Percentiles rank a stretch among this genome's conserved stretches.
These are phyloP conservation scores for Phytophthora cryptogea DNA, from an alignment of 352 stramenopile species.

Conservation along the genomic window DNA sequence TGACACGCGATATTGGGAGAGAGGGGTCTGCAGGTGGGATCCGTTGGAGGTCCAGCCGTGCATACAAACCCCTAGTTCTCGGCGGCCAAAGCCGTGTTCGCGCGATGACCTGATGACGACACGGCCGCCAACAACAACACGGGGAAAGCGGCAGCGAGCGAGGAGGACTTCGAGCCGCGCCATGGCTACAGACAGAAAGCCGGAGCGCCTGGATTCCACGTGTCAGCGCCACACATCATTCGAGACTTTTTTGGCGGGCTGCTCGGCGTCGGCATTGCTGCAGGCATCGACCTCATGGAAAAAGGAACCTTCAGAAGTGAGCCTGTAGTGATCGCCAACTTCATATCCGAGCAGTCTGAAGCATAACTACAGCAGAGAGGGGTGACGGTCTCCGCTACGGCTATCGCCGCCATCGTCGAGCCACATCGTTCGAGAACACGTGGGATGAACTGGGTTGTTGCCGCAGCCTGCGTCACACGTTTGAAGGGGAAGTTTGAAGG, in stretches of 20 bases:
- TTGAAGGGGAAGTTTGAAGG: slow-evolving; percentile 12
- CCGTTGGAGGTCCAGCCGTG: slow-evolving; percentile 22
- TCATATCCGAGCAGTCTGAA: too few species aligned
- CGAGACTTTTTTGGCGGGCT: slow-evolving; percentile 15
- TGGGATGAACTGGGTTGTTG: slow-evolving; percentile 10
- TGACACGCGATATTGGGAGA: slow-evolving; percentile 12
- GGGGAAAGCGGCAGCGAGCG: slow-evolving; percentile 16
- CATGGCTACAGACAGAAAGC: slow-evolving; percentile 25
- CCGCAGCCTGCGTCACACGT: slow-evolving; percentile 12
- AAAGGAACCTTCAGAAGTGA: not conserved
- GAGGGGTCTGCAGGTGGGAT: slow-evolving; percentile 1
- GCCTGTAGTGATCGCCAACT: too few species aligned
- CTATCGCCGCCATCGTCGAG: not conserved
- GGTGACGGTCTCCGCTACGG: not conserved
- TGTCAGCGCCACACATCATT: slow-evolving; percentile 20
- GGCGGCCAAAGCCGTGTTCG: slow-evolving; percentile 31
- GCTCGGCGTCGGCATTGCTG: not conserved
- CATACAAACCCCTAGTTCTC: slow-evolving; percentile 18
- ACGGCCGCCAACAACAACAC: slow-evolving; percentile 38
- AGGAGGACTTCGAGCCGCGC: not conserved
- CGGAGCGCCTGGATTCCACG: slow-evolving; percentile 22
- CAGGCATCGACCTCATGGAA: not conserved
- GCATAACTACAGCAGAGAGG: not conserved
- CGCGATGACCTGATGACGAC: slow-evolving; percentile 33
- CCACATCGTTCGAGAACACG: slow-evolving; percentile 2